Percentiles rank a stretch among this genome's conserved stretches.
These are phyloP conservation scores for Cryphonectria naterciae DNA, from an alignment of 2,329 filamentous ascomycete species.

Conservation along the genomic window DNA sequence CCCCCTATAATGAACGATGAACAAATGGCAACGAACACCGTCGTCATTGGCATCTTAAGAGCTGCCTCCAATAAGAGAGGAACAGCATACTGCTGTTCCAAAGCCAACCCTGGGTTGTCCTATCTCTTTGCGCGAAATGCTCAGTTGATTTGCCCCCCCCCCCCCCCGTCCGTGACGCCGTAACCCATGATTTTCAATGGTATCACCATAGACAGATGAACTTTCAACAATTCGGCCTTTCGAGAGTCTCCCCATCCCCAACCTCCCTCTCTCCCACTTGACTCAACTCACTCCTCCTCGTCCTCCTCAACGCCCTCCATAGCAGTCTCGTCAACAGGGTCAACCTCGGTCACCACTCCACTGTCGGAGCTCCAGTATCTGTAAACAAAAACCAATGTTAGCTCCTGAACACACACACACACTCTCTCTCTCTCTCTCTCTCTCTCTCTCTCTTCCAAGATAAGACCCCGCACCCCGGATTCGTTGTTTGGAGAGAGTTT, in stretches of 20 bases:
- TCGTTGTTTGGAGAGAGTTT: too few relatives aligned
- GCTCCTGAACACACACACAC: constrained; percentile 11
- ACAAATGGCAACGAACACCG: background rate
- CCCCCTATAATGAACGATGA: background rate
- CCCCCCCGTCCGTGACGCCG: constrained; percentile 23
- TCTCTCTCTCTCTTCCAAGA: too few relatives aligned
- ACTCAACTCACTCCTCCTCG: constrained; percentile 19
- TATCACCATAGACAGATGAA: constrained; percentile 18
- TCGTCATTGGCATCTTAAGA: constrained; percentile 1
- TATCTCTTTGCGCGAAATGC: constrained; percentile 10
- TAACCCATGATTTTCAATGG: constrained; percentile 23
- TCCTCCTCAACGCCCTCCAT: constrained; percentile 36
- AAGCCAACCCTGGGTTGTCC: background rate
- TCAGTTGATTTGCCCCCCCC: background rate
- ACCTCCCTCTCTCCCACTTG: background rate
- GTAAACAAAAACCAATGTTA: constrained; percentile 27
- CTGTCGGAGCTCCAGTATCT: constrained; percentile 67
- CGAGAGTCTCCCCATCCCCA: background rate
- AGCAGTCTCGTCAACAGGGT: constrained; percentile 39
- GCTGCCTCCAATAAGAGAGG: constrained; percentile 6
- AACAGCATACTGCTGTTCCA: constrained; percentile 12
- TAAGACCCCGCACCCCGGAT: too few relatives aligned
- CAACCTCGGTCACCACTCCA: constrained; percentile 62
- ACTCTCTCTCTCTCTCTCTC: too few relatives aligned
- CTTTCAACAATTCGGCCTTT: background rate